Base-by-base conservation (phyloP, 352 stramenopile genomes). In the Globisporangium cederbergense region DNA sequence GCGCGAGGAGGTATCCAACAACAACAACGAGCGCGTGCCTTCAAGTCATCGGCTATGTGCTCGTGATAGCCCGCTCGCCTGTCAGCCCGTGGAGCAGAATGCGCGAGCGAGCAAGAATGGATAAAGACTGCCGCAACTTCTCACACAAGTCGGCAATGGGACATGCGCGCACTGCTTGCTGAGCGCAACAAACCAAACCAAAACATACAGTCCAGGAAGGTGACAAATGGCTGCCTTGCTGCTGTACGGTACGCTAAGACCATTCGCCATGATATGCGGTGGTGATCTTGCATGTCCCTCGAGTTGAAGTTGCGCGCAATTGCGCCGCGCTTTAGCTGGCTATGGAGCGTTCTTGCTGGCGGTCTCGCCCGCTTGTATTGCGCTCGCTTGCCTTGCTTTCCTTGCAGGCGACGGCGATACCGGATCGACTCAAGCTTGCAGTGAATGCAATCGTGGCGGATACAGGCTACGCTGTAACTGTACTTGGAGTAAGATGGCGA, bases 141-240 rank as follows among this genome's bases (percentile, higher is more conserved):
- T 54, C 50, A 42, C 50, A 22, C 50, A 22, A 25, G 36, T 42
- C 36, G 36, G 50, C 28, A 57, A 22, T 57, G 50, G 28, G 50
- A 57, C 50, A 42, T 57, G 49, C 49, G 9, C 36, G 9, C 36
- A 11, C 36, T 14, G 49, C 49, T 57, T 57, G 50, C 50, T 57
- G 50, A 57, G 50, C 36, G 36, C 36, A 42, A 42, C 36, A 42
- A 42, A 11, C 7, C 36, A 42, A 42, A 42, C 7, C 36, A 42
- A 42, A 42, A 42, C 36, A 42, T 42, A 42, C 36, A 42, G 36
- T 42, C 36, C 28, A 8, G 32, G 4, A 18, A 56, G 25, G 50
- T 57, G 28, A 57, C 50, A 57, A 57, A 57, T 57, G 50, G 50
- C 50, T 42, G 50, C 50, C 49, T 38, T 55, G 49, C 25, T 55